Conservation (phyloP, 305 asterid species). For the Rubia occidens region DNA sequence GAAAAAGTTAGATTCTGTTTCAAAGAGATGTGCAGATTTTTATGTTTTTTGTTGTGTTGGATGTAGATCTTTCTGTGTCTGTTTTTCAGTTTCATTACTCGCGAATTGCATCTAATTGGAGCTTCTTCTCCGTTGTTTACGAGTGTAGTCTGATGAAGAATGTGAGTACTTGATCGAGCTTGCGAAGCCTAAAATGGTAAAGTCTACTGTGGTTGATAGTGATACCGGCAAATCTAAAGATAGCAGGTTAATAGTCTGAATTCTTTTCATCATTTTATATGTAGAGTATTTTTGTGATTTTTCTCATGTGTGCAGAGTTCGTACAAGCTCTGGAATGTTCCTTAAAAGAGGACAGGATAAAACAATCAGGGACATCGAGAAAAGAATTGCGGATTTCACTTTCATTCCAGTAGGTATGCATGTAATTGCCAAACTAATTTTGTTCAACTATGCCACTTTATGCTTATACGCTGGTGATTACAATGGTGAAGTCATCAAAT, state of each 20-base stretch:
- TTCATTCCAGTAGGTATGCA: constrained; percentile 87
- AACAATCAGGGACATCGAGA: constrained; percentile 62
- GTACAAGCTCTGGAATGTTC: constrained; percentile 96
- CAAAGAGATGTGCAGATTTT: neutral
- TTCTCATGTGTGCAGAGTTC: constrained; percentile 46
- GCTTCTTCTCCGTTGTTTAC: no score
- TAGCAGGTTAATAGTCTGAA: constrained; percentile 50
- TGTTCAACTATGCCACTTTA: constrained; percentile 10
- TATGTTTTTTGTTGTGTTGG: neutral
- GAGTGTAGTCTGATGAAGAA: no score
- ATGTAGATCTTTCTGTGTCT: neutral
- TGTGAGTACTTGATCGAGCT: no score
- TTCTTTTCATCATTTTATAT: constrained; percentile 9
- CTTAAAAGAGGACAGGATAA: constrained; percentile 81
- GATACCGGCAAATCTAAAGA: constrained; percentile 76
- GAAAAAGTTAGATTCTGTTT: neutral
- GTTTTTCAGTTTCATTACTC: neutral
- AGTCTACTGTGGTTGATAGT: constrained; percentile 79
- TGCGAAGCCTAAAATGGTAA: constrained; percentile 39
- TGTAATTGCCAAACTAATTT: constrained; percentile 7
- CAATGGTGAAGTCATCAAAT: neutral
- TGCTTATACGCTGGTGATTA: neutral
- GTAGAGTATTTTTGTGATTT: constrained; percentile 7
- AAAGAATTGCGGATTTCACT: constrained; percentile 90
- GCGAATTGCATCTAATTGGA: neutral